Percentiles rank a stretch among this genome's conserved stretches.
Evolutionary conservation across 176 grass and related monocot genomes (phyloP).

Genomic region (Aegilops umbellulata): DNA sequence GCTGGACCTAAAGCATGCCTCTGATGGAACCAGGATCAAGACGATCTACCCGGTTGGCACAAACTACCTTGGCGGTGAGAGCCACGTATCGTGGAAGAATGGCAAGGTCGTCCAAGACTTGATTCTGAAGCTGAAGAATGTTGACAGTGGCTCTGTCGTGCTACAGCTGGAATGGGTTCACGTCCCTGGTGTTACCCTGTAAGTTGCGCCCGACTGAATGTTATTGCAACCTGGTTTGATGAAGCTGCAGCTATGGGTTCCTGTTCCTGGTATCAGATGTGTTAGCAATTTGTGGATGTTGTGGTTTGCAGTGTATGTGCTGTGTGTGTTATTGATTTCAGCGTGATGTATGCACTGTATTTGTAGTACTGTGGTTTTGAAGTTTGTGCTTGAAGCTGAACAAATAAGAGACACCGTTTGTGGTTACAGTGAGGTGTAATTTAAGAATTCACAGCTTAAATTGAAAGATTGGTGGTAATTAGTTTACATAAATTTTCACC

Average conservation of each 20-base stretch:
- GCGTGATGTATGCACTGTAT: not conserved
- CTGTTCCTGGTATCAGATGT: conserved; percentile 2
- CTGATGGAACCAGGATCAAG: conserved; percentile 45
- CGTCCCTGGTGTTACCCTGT: conserved; percentile 52
- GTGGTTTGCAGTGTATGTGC: not conserved
- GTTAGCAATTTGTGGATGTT: conserved; percentile 23
- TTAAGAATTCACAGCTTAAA: not conserved
- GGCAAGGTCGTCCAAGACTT: conserved; percentile 71
- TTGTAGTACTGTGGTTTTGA: conserved; percentile 28
- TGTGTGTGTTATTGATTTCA: not conserved
- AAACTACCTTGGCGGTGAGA: conserved; percentile 69
- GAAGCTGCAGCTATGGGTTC: not conserved
- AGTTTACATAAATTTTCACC: too few species aligned
- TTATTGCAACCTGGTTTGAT: not conserved
- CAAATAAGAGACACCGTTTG: conserved; percentile 28
- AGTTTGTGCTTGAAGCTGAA: not conserved
- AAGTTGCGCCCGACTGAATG: not conserved
- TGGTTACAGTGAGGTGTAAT: not conserved
- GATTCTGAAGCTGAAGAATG: conserved; percentile 62
- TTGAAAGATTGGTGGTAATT: not conserved
- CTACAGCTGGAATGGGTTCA: conserved; percentile 81
- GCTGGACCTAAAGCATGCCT: conserved; percentile 48
- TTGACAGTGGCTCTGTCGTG: conserved; percentile 64
- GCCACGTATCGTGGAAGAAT: conserved; percentile 60
- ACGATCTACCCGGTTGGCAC: conserved; percentile 52